Base-by-base conservation (phyloP, 1,139 yeast species). In the Saccharomycopsis phalli region DNA sequence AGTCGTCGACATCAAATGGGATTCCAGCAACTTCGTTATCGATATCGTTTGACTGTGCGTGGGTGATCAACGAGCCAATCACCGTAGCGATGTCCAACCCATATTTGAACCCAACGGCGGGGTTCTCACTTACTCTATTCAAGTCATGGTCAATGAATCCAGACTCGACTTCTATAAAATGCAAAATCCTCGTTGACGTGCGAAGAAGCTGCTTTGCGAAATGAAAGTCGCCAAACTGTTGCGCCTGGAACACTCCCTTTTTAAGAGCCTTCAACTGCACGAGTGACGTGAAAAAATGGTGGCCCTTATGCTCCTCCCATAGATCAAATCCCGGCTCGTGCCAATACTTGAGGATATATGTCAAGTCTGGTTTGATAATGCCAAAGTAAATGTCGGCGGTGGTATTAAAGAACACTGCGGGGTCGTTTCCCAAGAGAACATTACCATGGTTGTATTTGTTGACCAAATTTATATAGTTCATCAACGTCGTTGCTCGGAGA, bases 241-340 rank as follows among this genome's bases (percentile, higher is more conserved):
- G 41, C 1, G 81, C 74, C 27, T 74, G 54, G 3, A 55, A 48
- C 2, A 75, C 57, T 0, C 91, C 95, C 47, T 72, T 63, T 37
- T 67, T 63, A 31, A 88, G 53, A 0, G 95, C 81, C 47, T 77
- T 71, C 42, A 83, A 63, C 56, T 86, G 95, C 2, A 79, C 75
- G 51, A 82, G 60, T 4, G 81, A 65, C 0, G 95, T 87, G 58
- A 83, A 88, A 50, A 86, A 78, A 59, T 88, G 96, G 39, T 64
- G 53, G 0, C 87, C 75, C 42, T 74, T 56, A 34, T 82, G 65
- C 59, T 91, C 98, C 61, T 91, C 98, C 98, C 98, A 91, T 38
- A 88, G 63, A 60, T 91, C 98, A 61, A 83, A 91, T 13, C 87
- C 81, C 3, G 62, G 59, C 19, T 61, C 55, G 8, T 62, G 52